Conservation (phyloP, 169 alveolate genomes). For the Plasmodium cynomolgi region DNA sequence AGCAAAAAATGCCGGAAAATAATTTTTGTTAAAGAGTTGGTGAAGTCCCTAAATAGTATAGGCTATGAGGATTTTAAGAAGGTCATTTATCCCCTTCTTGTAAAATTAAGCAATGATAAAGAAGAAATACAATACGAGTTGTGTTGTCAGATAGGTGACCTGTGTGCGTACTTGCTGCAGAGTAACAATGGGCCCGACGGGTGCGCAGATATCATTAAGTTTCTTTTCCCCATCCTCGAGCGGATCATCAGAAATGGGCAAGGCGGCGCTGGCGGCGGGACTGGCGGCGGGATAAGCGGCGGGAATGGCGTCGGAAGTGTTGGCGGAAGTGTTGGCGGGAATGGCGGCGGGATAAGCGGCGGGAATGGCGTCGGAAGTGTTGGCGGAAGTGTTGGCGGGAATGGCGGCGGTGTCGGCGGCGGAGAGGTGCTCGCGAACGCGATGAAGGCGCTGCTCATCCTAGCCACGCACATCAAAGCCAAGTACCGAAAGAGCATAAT, state of each 20-base stretch:
- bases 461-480: slow-evolving; percentile 49
- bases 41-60: slow-evolving; percentile 29
- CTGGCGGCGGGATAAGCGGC: background rate
- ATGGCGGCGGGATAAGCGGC: background rate
- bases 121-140: slow-evolving; percentile 59
- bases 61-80: slow-evolving; percentile 26
- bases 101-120: slow-evolving; percentile 42
- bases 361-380: background rate
- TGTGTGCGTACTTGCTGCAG: slow-evolving; percentile 69
- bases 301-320: too few relatives aligned
- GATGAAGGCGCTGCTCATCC: slow-evolving; percentile 52
- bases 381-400: background rate
- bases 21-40: slow-evolving; percentile 43
- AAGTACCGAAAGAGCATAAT: slow-evolving; percentile 24
- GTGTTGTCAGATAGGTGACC: slow-evolving; percentile 55
- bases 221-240: slow-evolving; percentile 50
- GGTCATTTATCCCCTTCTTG: slow-evolving; percentile 44
- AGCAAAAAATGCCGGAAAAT: slow-evolving; percentile 56
- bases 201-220: slow-evolving; percentile 11
- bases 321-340: background rate
- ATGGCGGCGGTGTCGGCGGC: background rate
- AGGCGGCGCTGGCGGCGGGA: background rate
- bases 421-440: slow-evolving; percentile 6
- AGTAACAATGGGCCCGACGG: slow-evolving; percentile 28
- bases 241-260: slow-evolving; percentile 13